phyloP scores from a whole-genome alignment of 116 monocot genomes.

The Dioscorea cayenensis region DNA sequence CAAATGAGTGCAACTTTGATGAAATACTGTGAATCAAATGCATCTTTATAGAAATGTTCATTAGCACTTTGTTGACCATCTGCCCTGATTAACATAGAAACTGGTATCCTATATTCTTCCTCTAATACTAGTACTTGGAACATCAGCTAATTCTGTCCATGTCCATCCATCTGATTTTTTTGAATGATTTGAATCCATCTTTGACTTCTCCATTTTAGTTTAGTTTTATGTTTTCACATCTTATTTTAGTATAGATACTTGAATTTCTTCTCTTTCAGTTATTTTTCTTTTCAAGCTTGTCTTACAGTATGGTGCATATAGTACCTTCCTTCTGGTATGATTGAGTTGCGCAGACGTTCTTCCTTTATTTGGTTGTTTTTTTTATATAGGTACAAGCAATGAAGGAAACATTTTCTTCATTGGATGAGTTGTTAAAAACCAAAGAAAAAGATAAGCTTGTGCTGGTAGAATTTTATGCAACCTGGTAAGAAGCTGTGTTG shows the following conservation, averaged over 20 bases:
- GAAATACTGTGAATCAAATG: not conserved
- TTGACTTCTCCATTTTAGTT: too few species aligned
- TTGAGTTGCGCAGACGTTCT: not conserved
- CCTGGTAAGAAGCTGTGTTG: slow-evolving; percentile 51
- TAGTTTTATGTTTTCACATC: too few species aligned
- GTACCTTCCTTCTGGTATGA: not conserved
- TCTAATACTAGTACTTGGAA: not conserved
- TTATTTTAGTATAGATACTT: too few species aligned
- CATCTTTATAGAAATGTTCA: too few species aligned
- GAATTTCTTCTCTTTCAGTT: too few species aligned
- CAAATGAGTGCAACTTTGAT: not conserved
- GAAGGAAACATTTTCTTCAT: slow-evolving; percentile 67
- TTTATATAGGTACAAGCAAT: slow-evolving; percentile 57
- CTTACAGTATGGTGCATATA: too few species aligned
- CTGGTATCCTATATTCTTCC: too few species aligned
- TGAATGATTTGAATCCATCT: too few species aligned
- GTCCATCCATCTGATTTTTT: too few species aligned
- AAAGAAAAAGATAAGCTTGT: slow-evolving; percentile 64
- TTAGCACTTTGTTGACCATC: too few species aligned
- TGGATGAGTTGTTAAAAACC: slow-evolving; percentile 58
- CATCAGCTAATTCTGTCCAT: not conserved
- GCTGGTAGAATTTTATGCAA: slow-evolving; percentile 93
- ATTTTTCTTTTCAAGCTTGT: too few species aligned
- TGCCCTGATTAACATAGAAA: too few species aligned
- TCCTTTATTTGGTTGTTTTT: not conserved